phyloP scores from a whole-genome alignment of 2,329 filamentous ascomycete genomes.

The Diaporthe helianthi region DNA sequence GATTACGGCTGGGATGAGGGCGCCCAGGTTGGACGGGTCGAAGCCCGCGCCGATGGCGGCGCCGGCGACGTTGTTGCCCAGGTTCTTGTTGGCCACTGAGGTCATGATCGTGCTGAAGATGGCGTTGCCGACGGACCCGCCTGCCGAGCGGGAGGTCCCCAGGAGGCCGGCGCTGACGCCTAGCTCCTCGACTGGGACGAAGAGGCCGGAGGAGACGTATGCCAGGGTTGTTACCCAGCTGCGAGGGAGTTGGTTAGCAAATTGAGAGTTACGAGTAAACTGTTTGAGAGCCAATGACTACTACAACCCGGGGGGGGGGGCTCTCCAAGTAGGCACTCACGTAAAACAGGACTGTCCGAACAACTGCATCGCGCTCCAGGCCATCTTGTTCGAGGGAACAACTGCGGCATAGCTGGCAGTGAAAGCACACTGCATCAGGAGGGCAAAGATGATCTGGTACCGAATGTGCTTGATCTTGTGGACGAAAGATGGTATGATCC shows the following conservation, averaged over 20 bases:
- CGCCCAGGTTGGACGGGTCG: slow-evolving; percentile 34
- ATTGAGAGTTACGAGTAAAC: too few relatives aligned
- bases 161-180: slow-evolving; percentile 43
- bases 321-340: not conserved
- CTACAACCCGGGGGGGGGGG: not conserved
- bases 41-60: slow-evolving; percentile 42
- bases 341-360: slow-evolving; percentile 44
- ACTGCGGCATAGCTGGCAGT: slow-evolving; percentile 41
- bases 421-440: slow-evolving; percentile 42
- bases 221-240: slow-evolving; percentile 42
- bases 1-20: slow-evolving; percentile 42
- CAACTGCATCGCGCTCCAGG: slow-evolving; percentile 43
- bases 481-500: slow-evolving; percentile 42
- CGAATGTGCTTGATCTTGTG: slow-evolving; percentile 44
- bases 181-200: slow-evolving; percentile 42
- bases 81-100: slow-evolving; percentile 40
- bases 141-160: slow-evolving; percentile 43
- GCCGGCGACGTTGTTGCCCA: slow-evolving; percentile 40
- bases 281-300: too few relatives aligned
- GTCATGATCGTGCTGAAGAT: slow-evolving; percentile 45
- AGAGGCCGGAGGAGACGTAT: slow-evolving; percentile 42
- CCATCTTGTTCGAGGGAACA: slow-evolving; percentile 40
- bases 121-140: slow-evolving; percentile 45
- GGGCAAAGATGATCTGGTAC: slow-evolving; percentile 42
- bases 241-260: not conserved